Evolutionary conservation across 2,329 filamentous ascomycete genomes (phyloP), one percentile per base, ranked within the genome.

Genomic region (Cercospora sp.): DNA sequence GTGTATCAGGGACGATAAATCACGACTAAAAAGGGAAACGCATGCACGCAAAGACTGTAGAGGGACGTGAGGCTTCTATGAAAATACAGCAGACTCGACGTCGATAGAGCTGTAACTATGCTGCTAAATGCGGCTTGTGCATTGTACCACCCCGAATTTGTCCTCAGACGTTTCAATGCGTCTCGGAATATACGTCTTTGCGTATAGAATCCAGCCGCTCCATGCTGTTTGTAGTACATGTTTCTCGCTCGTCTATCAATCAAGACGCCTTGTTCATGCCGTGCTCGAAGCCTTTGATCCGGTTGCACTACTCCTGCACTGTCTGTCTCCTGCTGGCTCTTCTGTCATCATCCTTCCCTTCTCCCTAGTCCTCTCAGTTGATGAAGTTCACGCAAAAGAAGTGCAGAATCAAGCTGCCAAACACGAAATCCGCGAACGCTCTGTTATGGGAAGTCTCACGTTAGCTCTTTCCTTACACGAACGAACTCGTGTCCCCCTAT

Each of bases 381-480:
- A 99, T 98, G 82, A 99, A 99, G 87, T 99, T 99, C 80, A 98
- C 89, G 82, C 94, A 97, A 86, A 99, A 99, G 84, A 98, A 97
- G 84, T 99, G 95, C 80, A 98, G 83, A 79, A 98, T 92, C 80
- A 99, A 80, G 80, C 94, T 97, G 79, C 94, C 95, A 75, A 97
- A 92, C 69, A 99, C 86, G 79, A 91, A 99, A 83, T 99, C 95
- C 78, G 95, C 94, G 80, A 99, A 99, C 45, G 95, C 94, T 80
- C 93, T 96, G 74, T 66, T 65, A 33, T 33, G 26, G 8, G 12
- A 30, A 40, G 10, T 33, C 4, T 18, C 36, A 53, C 26, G 30
- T 65, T 28, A 65, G 63, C 55, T 12, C 30, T 31, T 31, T 9
- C 30, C 30, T 31, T 31, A 28, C 26, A 28, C 26, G 26, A 7